These are phyloP conservation scores for Nakaseomyces uthaithaninus DNA, from an alignment of 1,139 yeast species.

Conservation along the genomic window DNA sequence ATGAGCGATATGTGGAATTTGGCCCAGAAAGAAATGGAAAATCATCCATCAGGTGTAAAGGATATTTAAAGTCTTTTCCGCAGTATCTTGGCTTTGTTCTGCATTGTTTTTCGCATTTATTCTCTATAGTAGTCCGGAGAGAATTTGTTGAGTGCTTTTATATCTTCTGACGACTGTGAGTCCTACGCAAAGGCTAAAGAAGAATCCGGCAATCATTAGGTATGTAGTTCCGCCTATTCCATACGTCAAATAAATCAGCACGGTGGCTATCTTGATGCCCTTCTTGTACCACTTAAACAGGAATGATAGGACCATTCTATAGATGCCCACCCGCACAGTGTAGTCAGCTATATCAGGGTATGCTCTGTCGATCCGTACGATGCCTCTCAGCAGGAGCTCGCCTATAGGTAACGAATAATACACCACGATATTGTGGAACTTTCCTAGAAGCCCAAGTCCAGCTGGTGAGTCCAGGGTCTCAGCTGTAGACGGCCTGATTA, in stretches of 20 bases:
- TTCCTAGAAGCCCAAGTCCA: constrained; percentile 23
- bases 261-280: constrained; percentile 15
- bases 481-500: constrained; percentile 1
- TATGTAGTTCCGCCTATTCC: constrained; percentile 28
- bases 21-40: too few relatives aligned
- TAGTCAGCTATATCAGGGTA: constrained; percentile 3
- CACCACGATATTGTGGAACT: constrained; percentile 28
- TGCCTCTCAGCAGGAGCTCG: constrained; percentile 7
- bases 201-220: constrained; percentile 24
- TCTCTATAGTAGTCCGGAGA: neutral
- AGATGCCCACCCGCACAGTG: neutral
- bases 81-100: neutral
- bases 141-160: constrained; percentile 12
- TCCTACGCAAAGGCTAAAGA: constrained; percentile 26
- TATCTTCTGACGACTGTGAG: constrained; percentile 26
- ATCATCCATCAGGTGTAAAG: too few relatives aligned
- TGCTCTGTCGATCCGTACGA: constrained; percentile 4
- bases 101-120: neutral
- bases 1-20: too few relatives aligned
- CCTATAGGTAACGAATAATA: constrained; percentile 21
- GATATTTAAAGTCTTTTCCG: too few relatives aligned
- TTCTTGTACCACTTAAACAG: constrained; percentile 9
- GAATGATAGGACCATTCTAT: constrained; percentile 9
- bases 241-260: constrained; percentile 20
- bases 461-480: neutral